phyloP scores from a whole-genome alignment of 2,329 filamentous ascomycete species.

The Fusarium sp. region DNA sequence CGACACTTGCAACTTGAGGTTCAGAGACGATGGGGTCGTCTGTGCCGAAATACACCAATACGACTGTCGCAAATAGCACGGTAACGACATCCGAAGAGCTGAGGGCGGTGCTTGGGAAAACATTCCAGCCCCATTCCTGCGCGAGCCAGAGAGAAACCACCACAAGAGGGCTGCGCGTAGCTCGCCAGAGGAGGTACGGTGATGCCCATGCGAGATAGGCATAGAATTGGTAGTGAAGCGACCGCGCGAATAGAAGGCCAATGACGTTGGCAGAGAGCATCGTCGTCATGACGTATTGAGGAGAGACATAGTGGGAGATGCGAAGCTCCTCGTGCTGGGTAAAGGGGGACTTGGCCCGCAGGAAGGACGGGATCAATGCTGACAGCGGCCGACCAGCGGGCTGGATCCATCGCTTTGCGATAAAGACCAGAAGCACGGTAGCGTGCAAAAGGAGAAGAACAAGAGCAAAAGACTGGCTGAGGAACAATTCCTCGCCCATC shows the following conservation, averaged over 20 bases:
- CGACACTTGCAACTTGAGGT: constrained; percentile 31
- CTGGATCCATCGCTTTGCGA: constrained; percentile 79
- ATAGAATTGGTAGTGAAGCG: constrained; percentile 96
- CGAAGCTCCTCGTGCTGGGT: constrained; percentile 67
- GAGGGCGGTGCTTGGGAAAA: constrained; percentile 81
- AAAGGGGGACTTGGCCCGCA: constrained; percentile 63
- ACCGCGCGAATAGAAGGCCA: constrained; percentile 88
- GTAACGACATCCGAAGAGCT: constrained; percentile 78
- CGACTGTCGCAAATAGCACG: constrained; percentile 77
- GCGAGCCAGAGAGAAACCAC: constrained; percentile 80
- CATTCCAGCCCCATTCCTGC: constrained; percentile 96
- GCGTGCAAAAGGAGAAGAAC: constrained; percentile 77
- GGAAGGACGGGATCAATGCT: constrained; percentile 66
- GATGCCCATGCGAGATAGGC: constrained; percentile 92
- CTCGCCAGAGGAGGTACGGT: constrained; percentile 88
- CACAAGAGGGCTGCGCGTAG: constrained; percentile 76
- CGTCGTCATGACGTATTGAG: constrained; percentile 82
- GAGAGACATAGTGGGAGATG: constrained; percentile 73
- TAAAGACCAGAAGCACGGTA: constrained; percentile 77
- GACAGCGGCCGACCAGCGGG: constrained; percentile 73
- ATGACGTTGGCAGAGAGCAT: constrained; percentile 84
- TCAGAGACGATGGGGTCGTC: constrained; percentile 56
- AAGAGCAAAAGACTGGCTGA: constrained; percentile 78
- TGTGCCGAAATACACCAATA: constrained; percentile 73
- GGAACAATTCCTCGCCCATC: constrained; percentile 85